phyloP scores from a whole-genome alignment of 148 eudicot genomes.

The Silene conica region DNA sequence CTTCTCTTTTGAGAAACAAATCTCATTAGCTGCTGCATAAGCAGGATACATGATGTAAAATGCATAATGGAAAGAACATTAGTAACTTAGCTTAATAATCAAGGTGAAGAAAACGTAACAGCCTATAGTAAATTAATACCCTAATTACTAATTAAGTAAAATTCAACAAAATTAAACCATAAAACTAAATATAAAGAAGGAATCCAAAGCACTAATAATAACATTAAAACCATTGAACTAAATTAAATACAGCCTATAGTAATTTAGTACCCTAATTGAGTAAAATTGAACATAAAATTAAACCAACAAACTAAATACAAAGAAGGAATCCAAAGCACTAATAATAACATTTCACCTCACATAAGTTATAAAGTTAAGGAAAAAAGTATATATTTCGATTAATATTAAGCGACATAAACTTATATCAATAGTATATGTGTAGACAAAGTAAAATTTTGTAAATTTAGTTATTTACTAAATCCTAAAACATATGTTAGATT shows the following conservation, averaged over 20 bases:
- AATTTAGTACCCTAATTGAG: not conserved
- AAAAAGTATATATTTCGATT: too few species aligned
- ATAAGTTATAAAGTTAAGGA: too few species aligned
- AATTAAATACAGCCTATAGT: too few species aligned
- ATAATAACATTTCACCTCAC: too few species aligned
- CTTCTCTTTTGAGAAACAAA: not conserved
- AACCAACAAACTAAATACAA: not conserved
- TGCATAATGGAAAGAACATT: not conserved
- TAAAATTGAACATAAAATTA: not conserved
- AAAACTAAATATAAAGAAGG: not conserved
- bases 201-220: slow-evolving; percentile 1
- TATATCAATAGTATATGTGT: too few species aligned
- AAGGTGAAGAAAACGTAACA: not conserved
- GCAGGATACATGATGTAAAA: not conserved
- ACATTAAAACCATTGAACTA: not conserved
- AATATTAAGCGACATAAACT: too few species aligned
- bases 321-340: slow-evolving; percentile 8
- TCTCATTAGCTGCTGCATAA: too few species aligned
- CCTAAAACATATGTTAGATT: too few species aligned
- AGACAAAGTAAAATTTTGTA: too few species aligned
- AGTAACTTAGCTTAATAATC: not conserved
- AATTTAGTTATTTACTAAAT: too few species aligned
- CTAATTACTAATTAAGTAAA: not conserved
- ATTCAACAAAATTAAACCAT: not conserved
- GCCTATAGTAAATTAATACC: not conserved